These are phyloP conservation scores for Tetracladium setigerum DNA, from an alignment of 495 filamentous ascomycete genomes.

Conservation along the genomic window DNA sequence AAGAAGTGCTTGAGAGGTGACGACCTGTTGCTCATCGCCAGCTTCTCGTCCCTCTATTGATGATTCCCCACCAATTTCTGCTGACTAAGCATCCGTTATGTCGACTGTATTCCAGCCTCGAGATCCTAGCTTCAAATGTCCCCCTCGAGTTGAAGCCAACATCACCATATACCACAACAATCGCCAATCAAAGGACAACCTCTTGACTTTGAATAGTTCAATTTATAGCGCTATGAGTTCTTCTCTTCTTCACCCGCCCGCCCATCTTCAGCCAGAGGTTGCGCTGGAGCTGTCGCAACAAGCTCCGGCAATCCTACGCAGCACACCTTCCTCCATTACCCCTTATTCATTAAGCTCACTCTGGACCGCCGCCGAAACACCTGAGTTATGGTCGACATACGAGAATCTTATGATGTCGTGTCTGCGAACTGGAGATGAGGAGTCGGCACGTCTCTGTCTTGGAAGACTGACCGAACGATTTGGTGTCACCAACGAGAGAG, in stretches of 20 bases:
- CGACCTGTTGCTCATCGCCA: too few species aligned
- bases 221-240: slow-evolving; percentile 31
- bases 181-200: too few species aligned
- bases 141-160: too few species aligned
- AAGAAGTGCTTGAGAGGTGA: too few species aligned
- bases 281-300: slow-evolving; percentile 71
- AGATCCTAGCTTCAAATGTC: too few species aligned
- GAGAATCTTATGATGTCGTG: slow-evolving; percentile 82
- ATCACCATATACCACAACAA: too few species aligned
- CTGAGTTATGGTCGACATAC: slow-evolving; percentile 71
- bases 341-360: slow-evolving; percentile 42
- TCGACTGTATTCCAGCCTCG: too few species aligned
- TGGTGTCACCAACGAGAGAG: slow-evolving; percentile 69
- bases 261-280: slow-evolving; percentile 36
- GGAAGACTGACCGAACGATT: slow-evolving; percentile 70
- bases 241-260: slow-evolving; percentile 40
- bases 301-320: slow-evolving; percentile 59
- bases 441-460: slow-evolving; percentile 65
- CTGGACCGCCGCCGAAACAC: slow-evolving; percentile 54
- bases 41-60: too few species aligned
- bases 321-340: slow-evolving; percentile 36
- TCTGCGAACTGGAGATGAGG: slow-evolving; percentile 78
- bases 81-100: too few species aligned
- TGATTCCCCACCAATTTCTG: too few species aligned
- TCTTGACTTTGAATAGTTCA: too few species aligned